These are phyloP conservation scores for Aspergillus uvarum DNA, from an alignment of 2,329 filamentous ascomycete genomes.

Conservation along the genomic window DNA sequence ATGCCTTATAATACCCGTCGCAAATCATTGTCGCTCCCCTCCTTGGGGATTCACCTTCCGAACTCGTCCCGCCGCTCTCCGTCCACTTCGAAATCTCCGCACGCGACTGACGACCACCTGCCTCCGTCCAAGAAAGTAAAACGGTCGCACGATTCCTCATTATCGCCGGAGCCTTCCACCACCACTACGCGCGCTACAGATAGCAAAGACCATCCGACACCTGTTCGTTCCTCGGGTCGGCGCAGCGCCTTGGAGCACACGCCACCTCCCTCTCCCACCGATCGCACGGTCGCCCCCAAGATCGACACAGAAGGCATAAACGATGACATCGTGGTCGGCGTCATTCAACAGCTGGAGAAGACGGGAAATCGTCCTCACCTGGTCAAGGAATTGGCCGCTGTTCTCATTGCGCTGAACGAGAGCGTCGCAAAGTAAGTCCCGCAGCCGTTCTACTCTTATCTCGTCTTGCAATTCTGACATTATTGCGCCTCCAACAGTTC, in stretches of 20 bases:
- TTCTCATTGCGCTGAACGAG: conserved; percentile 72
- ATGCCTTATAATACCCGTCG: conserved; percentile 97
- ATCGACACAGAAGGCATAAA: conserved; percentile 82
- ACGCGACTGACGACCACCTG: conserved; percentile 54
- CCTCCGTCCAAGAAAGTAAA: conserved; percentile 70
- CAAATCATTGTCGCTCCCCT: conserved; percentile 90
- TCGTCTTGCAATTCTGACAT: conserved; percentile 17
- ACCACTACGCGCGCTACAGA: conserved; percentile 29
- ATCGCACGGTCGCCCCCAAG: conserved; percentile 50
- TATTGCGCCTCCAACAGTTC: conserved; percentile 60
- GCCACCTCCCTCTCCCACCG: conserved; percentile 72
- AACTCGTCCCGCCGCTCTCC: conserved; percentile 59
- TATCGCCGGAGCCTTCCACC: conserved; percentile 39
- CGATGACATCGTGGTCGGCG: conserved; percentile 91
- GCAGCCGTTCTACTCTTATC: conserved; percentile 1
- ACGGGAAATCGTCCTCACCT: conserved; percentile 90
- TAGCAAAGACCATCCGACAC: conserved; percentile 29
- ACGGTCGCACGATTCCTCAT: conserved; percentile 64
- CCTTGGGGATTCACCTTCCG: conserved; percentile 84
- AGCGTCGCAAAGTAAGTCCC: conserved; percentile 85
- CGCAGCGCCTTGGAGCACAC: conserved; percentile 67
- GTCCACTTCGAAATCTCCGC: conserved; percentile 62
- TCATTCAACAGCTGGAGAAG: conserved; percentile 82
- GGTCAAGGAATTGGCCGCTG: conserved; percentile 85
- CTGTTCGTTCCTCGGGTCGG: conserved; percentile 32